Evolutionary conservation across 2,329 filamentous ascomycete genomes (phyloP), one percentile per base, ranked within the genome.

Genomic region (Sporothrix schenckii): DNA sequence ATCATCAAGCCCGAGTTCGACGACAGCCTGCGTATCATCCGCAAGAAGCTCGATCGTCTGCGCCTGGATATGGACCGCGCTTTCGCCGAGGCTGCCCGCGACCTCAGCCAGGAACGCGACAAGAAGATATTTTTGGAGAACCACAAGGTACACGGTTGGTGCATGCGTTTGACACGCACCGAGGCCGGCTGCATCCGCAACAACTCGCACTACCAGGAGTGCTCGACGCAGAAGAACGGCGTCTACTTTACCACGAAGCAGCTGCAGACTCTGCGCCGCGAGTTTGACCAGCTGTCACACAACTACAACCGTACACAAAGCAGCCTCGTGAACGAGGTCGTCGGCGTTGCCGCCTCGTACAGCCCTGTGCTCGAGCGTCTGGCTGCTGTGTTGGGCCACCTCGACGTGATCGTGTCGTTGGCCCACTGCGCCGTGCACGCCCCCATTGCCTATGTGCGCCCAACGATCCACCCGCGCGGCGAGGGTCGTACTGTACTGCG

Each of bases 1-100:
- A 94, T 97, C 76, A 99, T 99, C 86, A 99, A 98, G 81, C 92
- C 96, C 0, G 95, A 99, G 77, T 99, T 97, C 74, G 95, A 99
- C 76, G 93, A 97, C 71, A 87, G 89, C 69, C 84, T 99, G 50
- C 89, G 91, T 21, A 88, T 92, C n/a, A 96, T 99, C 75, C 89
- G 92, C 68, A 94, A 92, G 81, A 95, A 94, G 78, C 88, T 99
- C 1, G 94, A 98, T 77, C 92, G 90, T 77, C 83, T 97, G 39
- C 90, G 90, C 73, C 84, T 88, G 56, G 91, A 94, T 69, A 97
- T 99, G 88, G 87, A 94, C 66, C 85, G 85, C 44, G 94, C 98
- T 78, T 95, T 96, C 76, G 83, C 84, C 66, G 85, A 87, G 41
- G 92, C 93, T 0, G 91, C 92, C 10, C 84, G 87, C 50, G 94